Percentiles rank a stretch among this genome's conserved stretches.
Evolutionary conservation across 2,329 filamentous ascomycete genomes (phyloP).

Genomic region (Fusarium sp.): DNA sequence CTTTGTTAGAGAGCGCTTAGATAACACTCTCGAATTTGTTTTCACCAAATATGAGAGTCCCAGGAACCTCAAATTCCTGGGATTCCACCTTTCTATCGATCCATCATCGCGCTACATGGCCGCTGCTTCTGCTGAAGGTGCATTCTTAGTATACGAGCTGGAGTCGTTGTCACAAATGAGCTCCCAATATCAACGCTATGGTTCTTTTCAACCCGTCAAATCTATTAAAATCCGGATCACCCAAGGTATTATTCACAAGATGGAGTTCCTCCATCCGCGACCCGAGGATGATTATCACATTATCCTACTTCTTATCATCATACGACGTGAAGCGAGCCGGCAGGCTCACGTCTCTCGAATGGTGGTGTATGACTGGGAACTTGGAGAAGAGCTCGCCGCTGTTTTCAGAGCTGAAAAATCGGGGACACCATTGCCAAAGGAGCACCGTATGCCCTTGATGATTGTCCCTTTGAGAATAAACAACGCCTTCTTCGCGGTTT

Average conservation of each 20-base stretch:
- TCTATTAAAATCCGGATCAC: conserved; percentile 62
- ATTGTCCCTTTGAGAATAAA: conserved; percentile 80
- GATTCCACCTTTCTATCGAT: conserved; percentile 82
- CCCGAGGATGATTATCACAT: conserved; percentile 78
- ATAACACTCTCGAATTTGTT: conserved; percentile 72
- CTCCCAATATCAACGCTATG: conserved; percentile 62
- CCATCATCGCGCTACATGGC: conserved; percentile 79
- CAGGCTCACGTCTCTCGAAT: conserved; percentile 60
- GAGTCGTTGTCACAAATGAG: conserved; percentile 69
- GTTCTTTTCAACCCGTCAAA: conserved; percentile 73
- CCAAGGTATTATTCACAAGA: conserved; percentile 84
- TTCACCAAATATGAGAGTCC: conserved; percentile 73
- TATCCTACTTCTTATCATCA: conserved; percentile 80
- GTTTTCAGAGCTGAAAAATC: conserved; percentile 64
- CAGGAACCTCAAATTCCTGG: conserved; percentile 71
- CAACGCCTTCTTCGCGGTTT: conserved; percentile 80
- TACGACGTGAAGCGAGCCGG: conserved; percentile 57
- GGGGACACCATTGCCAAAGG: conserved; percentile 66
- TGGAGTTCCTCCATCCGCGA: conserved; percentile 87
- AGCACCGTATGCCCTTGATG: conserved; percentile 75
- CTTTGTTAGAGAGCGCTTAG: conserved; percentile 68
- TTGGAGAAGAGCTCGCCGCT: conserved; percentile 62
- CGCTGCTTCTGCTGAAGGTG: conserved; percentile 78
- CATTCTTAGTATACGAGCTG: conserved; percentile 81
- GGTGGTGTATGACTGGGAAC: conserved; percentile 74